Base-by-base conservation (phyloP, 169 alveolate species). In the Plasmodium malariae region DNA sequence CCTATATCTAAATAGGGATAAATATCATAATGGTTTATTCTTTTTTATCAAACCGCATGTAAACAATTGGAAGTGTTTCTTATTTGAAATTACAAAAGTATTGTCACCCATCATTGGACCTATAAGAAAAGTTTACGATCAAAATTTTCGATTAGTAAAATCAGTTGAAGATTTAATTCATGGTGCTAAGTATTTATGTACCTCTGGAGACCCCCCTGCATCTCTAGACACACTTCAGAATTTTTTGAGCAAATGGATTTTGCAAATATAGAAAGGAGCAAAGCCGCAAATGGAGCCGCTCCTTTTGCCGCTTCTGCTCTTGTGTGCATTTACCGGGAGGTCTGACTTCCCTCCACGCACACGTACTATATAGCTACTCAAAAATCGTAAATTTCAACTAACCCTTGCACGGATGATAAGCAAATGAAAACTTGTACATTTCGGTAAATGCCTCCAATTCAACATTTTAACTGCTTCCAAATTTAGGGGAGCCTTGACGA, bases 1-100 rank as follows among this genome's bases (percentile, higher is more conserved):
- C 98, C 94, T 96, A 3, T 97, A 94, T 90, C 94, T 96, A 67
- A 97, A 97, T 86, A 98, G 98, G 32, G 98, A 97, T 78, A 95
- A 96, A 88, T 88, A 94, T 54, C 97, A 96, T 88, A 93, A 96
- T 70, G 98, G 98, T 17, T 73, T 92, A 26, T 91, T 95, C 30
- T 96, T 96, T 70, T 93, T 95, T 83, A 93, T 97, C 19, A 90
- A 95, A 43, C 93, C 97, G 14, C 92, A 92, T 73, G 93, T 95
- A 67, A 92, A 90, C 51, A 93, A 90, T 67, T 78, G 94, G 93
- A 93, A 94, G 40, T 87, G 92, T 1, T 93, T 96, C 4, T 93
- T 92, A 71, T 74, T 78, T 37, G 97, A 96, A 87, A 94, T 95
- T 43, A 90, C 96, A 19, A 93, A 95, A 71, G 97, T 95, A 34